Percentiles rank a stretch among this genome's conserved stretches.
Conservation (phyloP, 257 asterid species). For the Penstemon barbatus region DNA sequence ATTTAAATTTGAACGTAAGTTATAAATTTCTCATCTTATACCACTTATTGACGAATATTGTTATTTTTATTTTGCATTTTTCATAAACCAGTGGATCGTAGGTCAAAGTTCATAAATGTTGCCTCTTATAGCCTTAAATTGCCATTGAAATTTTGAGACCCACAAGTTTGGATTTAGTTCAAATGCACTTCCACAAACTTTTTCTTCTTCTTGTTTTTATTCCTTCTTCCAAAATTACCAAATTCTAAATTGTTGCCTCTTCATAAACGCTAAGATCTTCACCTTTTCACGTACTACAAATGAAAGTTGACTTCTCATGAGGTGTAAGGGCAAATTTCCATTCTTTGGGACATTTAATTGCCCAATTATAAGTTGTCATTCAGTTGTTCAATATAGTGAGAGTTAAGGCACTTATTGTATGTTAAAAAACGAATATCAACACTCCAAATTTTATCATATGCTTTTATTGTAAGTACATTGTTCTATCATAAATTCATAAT, state of each 20-base stretch:
- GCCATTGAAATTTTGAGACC: constrained; percentile 18
- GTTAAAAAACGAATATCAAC: too few relatives aligned
- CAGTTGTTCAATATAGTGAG: neutral
- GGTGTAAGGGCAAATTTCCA: constrained; percentile 34
- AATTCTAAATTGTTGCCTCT: constrained; percentile 35
- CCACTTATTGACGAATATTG: too few relatives aligned
- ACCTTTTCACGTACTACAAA: constrained; percentile 27
- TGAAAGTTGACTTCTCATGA: constrained; percentile 48
- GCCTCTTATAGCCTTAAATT: too few relatives aligned
- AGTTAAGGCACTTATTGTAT: neutral
- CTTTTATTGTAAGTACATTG: too few relatives aligned
- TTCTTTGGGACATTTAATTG: neutral
- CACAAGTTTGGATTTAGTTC: constrained; percentile 23
- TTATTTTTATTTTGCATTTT: too few relatives aligned
- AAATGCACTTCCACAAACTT: constrained; percentile 12
- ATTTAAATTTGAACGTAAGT: too few relatives aligned
- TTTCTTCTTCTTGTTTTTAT: neutral
- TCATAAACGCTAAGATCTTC: constrained; percentile 33
- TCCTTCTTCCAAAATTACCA: constrained; percentile 12
- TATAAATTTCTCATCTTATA: too few relatives aligned
- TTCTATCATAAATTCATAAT: too few relatives aligned
- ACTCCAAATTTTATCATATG: too few relatives aligned
- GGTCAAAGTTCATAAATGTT: too few relatives aligned
- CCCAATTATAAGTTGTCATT: neutral
- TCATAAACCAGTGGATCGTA: too few relatives aligned